These are phyloP conservation scores for Lactarius sanguifluus DNA, from an alignment of 768 basidiomycete genomes.

Conservation along the genomic window DNA sequence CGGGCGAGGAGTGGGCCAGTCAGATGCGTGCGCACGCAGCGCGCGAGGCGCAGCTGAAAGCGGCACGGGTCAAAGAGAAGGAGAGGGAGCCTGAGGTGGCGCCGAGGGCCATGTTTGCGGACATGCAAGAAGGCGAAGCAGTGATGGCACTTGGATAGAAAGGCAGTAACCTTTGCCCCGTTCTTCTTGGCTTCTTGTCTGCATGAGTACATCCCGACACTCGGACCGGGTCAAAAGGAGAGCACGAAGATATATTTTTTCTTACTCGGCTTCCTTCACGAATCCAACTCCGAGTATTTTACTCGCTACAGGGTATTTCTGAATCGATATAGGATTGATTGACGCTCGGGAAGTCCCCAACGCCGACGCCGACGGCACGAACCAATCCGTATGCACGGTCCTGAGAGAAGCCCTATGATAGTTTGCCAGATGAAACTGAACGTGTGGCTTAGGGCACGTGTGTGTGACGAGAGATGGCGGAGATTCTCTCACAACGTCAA, in stretches of 20 bases:
- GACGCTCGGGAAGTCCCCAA: background rate
- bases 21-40: constrained; percentile 27
- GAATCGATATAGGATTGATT: background rate
- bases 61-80: constrained; percentile 12
- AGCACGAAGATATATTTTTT: background rate
- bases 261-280: background rate
- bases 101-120: constrained; percentile 16
- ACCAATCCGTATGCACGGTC: background rate
- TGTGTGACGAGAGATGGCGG: background rate
- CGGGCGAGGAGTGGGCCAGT: constrained; percentile 22
- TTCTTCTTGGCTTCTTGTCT: background rate
- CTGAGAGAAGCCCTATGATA: background rate
- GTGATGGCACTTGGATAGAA: constrained; percentile 18
- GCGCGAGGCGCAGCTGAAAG: constrained; percentile 19
- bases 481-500: background rate
- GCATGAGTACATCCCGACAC: background rate
- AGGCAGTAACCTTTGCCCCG: background rate
- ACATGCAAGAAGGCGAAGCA: constrained; percentile 17
- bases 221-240: background rate
- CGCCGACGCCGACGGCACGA: background rate
- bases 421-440: background rate
- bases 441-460: background rate
- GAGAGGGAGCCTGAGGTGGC: constrained; percentile 8
- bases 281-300: background rate
- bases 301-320: background rate